These are phyloP conservation scores for Globisporangium abappressorium DNA, from an alignment of 352 stramenopile species.

Conservation along the genomic window DNA sequence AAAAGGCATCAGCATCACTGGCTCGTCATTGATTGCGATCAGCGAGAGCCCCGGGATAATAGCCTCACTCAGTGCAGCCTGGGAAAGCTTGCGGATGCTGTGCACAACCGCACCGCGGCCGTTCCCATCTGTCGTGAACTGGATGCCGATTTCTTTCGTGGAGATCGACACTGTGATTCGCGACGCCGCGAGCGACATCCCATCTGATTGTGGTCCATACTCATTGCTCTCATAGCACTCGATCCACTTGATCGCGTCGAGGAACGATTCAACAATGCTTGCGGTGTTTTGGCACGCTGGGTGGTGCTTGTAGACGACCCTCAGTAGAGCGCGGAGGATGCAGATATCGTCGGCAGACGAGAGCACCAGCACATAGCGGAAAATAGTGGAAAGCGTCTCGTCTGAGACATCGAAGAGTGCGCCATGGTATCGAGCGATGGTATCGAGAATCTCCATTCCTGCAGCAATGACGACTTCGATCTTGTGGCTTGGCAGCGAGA, in stretches of 20 bases:
- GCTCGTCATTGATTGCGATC: conserved; percentile 81
- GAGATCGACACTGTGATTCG: conserved; percentile 76
- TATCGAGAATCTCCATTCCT: conserved; percentile 44
- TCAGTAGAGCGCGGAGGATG: conserved; percentile 46
- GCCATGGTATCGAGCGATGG: conserved; percentile 53
- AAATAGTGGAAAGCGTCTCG: conserved; percentile 56
- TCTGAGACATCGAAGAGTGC: conserved; percentile 57
- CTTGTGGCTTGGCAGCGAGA: conserved; percentile 82
- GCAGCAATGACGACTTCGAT: conserved; percentile 68
- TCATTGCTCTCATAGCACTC: conserved; percentile 49
- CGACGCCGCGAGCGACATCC: conserved; percentile 47
- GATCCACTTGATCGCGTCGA: conserved; percentile 80
- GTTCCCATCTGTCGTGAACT: conserved; percentile 78
- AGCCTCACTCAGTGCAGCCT: conserved; percentile 67
- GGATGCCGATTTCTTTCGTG: conserved; percentile 78
- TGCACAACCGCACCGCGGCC: conserved; percentile 73
- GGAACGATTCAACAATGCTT: conserved; percentile 54
- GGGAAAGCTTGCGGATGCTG: conserved; percentile 74
- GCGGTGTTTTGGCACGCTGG: conserved; percentile 71
- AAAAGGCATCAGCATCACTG: conserved; percentile 77
- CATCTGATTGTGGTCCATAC: conserved; percentile 36
- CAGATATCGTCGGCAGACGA: conserved; percentile 58
- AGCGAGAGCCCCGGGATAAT: conserved; percentile 72
- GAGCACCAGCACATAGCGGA: conserved; percentile 67
- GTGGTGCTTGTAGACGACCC: conserved; percentile 62